These are phyloP conservation scores for Pseudonectria buxi DNA, from an alignment of 2,329 filamentous ascomycete genomes.

Conservation along the genomic window DNA sequence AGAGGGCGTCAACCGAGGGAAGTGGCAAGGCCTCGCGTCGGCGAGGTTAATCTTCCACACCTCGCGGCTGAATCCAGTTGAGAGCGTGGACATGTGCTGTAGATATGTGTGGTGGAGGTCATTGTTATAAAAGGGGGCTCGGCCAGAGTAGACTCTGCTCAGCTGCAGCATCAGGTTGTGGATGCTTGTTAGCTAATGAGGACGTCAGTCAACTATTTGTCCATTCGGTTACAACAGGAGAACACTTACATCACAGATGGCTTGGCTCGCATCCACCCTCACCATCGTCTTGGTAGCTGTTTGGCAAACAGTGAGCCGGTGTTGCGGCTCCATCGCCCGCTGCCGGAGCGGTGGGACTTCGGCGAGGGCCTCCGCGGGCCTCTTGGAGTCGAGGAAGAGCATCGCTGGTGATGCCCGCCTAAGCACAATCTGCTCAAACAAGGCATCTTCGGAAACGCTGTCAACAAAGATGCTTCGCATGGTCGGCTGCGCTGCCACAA, in stretches of 20 bases:
- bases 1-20: constrained; percentile 33
- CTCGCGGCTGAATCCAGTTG: constrained; percentile 30
- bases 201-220: neutral
- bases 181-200: constrained; percentile 29
- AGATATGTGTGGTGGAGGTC: constrained; percentile 19
- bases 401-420: constrained; percentile 42
- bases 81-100: constrained; percentile 21
- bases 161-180: constrained; percentile 42
- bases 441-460: constrained; percentile 39
- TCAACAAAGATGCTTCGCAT: constrained; percentile 47
- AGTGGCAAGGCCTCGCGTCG: constrained; percentile 35
- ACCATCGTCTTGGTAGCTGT: constrained; percentile 37
- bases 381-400: constrained; percentile 44
- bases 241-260: constrained; percentile 38
- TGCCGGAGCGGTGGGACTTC: constrained; percentile 35
- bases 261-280: constrained; percentile 45
- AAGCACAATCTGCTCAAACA: constrained; percentile 45
- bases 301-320: constrained; percentile 45
- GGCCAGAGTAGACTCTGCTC: constrained; percentile 36
- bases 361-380: constrained; percentile 31
- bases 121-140: constrained; percentile 21
- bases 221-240: rapidly evolving
- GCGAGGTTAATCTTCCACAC: constrained; percentile 39
- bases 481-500: constrained; percentile 38
- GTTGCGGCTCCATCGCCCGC: constrained; percentile 35